These are phyloP conservation scores for Pythium sp. DNA, from an alignment of 352 stramenopile species.

Conservation along the genomic window DNA sequence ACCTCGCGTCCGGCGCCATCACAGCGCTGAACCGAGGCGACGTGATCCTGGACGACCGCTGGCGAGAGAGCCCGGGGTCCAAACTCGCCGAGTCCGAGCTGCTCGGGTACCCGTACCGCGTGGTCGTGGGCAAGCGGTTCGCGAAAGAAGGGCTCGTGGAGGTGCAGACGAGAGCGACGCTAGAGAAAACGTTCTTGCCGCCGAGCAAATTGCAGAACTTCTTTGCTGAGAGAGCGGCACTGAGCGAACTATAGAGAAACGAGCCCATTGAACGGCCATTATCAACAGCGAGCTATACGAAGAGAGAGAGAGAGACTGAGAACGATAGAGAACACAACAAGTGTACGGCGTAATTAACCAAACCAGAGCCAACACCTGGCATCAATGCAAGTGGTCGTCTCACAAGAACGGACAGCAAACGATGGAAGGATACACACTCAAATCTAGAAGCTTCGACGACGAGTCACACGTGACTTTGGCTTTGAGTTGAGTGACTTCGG, in stretches of 20 bases:
- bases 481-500: background rate
- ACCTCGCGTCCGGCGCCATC: conserved; percentile 42
- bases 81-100: conserved; percentile 87
- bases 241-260: conserved; percentile 19
- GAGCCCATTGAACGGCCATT: background rate
- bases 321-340: no score
- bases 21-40: conserved; percentile 39
- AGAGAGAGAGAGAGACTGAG: no score
- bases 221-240: conserved; percentile 26
- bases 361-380: no score
- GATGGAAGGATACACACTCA: no score
- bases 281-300: no score
- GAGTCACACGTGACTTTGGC: no score
- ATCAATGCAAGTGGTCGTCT: no score
- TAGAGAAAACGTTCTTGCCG: conserved; percentile 60
- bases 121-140: conserved; percentile 83
- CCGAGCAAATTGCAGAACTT: conserved; percentile 37
- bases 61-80: conserved; percentile 70
- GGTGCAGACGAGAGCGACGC: conserved; percentile 61
- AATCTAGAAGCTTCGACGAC: no score
- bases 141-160: conserved; percentile 73
- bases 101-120: conserved; percentile 79
- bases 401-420: no score
- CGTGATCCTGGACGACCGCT: conserved; percentile 83
- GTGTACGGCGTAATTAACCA: no score